Percentiles rank a stretch among this genome's conserved stretches.
phyloP scores from a whole-genome alignment of 345 rosid species.

The Triadica sebifera region DNA sequence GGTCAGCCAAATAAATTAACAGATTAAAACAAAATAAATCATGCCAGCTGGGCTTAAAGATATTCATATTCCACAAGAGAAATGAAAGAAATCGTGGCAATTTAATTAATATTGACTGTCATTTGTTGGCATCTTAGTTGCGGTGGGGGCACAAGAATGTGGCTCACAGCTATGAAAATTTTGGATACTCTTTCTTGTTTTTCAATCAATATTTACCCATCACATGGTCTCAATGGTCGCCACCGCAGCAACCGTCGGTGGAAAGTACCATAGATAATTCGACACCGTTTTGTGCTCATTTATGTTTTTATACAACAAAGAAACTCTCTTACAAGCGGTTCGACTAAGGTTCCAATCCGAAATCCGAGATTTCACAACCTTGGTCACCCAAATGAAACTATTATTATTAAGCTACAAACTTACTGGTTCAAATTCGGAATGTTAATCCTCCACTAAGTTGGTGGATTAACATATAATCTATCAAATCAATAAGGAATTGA shows the following conservation, averaged over 20 bases:
- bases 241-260: no score
- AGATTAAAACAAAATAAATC: slow-evolving; percentile 17
- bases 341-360: no score
- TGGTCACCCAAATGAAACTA: no score
- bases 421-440: no score
- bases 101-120: slow-evolving; percentile 32
- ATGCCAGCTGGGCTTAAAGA: slow-evolving; percentile 23
- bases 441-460: not conserved
- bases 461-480: not conserved
- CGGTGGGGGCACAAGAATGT: slow-evolving; percentile 36
- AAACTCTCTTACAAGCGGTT: no score
- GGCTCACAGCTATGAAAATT: slow-evolving; percentile 46
- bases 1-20: slow-evolving; percentile 17
- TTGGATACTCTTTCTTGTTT: not conserved
- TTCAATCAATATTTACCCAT: not conserved
- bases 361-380: no score
- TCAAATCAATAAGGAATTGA: not conserved
- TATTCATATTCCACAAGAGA: not conserved
- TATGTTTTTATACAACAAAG: no score
- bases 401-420: no score
- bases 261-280: no score
- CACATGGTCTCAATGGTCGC: slow-evolving; percentile 12
- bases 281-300: no score
- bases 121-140: slow-evolving; percentile 23
- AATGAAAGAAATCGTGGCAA: not conserved